These are phyloP conservation scores for Shiraia sp. DNA, from an alignment of 2,329 filamentous ascomycete genomes.

Conservation along the genomic window DNA sequence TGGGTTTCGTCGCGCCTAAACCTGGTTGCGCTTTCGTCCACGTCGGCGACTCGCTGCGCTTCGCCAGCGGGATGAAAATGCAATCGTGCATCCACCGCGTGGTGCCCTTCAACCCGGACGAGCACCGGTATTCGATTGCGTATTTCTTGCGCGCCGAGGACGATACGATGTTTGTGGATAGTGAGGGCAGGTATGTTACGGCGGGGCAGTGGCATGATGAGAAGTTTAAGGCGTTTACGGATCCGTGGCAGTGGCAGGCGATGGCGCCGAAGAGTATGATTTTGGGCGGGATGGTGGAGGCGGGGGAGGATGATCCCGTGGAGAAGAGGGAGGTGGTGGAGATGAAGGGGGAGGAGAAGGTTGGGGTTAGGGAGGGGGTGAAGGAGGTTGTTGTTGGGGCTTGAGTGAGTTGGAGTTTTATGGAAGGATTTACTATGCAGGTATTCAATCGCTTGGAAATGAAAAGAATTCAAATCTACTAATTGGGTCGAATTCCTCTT, in stretches of 20 bases:
- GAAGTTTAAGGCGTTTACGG: slow-evolving; percentile 38
- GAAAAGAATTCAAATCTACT: too few relatives aligned
- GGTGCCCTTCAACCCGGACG: slow-evolving; percentile 55
- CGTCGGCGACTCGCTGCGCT: slow-evolving; percentile 63
- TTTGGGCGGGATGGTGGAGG: slow-evolving; percentile 34
- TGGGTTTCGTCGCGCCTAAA: slow-evolving; percentile 54
- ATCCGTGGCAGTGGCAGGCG: slow-evolving; percentile 24
- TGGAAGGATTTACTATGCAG: too few relatives aligned
- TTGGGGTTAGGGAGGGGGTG: slow-evolving; percentile 3
- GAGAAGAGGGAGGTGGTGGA: slow-evolving; percentile 8
- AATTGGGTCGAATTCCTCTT: too few relatives aligned
- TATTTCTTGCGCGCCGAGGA: slow-evolving; percentile 63
- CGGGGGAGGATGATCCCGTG: slow-evolving; percentile 23
- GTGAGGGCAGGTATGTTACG: slow-evolving; percentile 58
- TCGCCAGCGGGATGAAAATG: slow-evolving; percentile 58
- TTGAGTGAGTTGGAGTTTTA: slow-evolving; percentile 2
- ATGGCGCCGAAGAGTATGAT: slow-evolving; percentile 29
- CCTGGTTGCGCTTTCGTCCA: slow-evolving; percentile 59
- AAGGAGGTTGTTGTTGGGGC: slow-evolving; percentile 13
- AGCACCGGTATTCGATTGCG: slow-evolving; percentile 63
- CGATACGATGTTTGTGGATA: slow-evolving; percentile 60
- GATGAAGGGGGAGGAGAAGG: slow-evolving; percentile 4
- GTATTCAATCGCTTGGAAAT: too few relatives aligned
- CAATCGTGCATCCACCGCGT: slow-evolving; percentile 63
- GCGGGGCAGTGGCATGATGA: slow-evolving; percentile 48